Percentiles rank a stretch among this genome's conserved stretches.
phyloP scores from a whole-genome alignment of 345 rosid species.

The Toxicodendron radicans region DNA sequence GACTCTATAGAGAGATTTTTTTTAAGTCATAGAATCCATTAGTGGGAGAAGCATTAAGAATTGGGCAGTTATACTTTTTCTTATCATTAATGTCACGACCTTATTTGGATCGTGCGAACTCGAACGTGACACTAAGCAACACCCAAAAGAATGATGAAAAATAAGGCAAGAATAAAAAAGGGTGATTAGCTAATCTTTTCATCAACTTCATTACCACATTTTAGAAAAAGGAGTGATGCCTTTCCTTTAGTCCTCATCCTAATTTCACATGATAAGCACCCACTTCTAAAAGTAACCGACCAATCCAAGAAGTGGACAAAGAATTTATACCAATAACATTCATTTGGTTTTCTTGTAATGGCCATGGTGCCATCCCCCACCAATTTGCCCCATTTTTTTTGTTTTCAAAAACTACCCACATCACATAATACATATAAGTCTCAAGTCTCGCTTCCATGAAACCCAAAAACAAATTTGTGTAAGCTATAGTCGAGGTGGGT shows the following conservation, averaged over 20 bases:
- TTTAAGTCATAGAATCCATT: neutral
- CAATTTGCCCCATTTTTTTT: neutral
- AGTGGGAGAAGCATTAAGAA: neutral
- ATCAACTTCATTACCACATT: neutral
- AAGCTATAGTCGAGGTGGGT: neutral
- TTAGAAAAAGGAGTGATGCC: conserved; percentile 28
- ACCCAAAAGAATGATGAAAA: neutral
- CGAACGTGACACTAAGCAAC: no score
- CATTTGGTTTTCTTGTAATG: conserved; percentile 1
- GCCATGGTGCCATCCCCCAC: conserved; percentile 16
- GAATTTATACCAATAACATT: conserved; percentile 22
- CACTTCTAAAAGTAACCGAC: conserved; percentile 37
- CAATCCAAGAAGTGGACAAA: conserved; percentile 43
- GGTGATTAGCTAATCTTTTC: conserved; percentile 12
- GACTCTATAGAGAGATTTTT: no score
- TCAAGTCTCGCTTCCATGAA: no score
- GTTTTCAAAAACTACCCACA: neutral
- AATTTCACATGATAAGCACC: conserved; percentile 10
- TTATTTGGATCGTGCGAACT: no score
- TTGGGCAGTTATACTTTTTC: no score
- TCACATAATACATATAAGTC: no score
- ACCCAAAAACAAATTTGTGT: no score
- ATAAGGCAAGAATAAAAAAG: neutral
- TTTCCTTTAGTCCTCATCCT: conserved; percentile 22
- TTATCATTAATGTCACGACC: no score